Evolutionary conservation across 371 early-diverging fungal genomes (phyloP).

Genomic region (Chytridiales sp.): DNA sequence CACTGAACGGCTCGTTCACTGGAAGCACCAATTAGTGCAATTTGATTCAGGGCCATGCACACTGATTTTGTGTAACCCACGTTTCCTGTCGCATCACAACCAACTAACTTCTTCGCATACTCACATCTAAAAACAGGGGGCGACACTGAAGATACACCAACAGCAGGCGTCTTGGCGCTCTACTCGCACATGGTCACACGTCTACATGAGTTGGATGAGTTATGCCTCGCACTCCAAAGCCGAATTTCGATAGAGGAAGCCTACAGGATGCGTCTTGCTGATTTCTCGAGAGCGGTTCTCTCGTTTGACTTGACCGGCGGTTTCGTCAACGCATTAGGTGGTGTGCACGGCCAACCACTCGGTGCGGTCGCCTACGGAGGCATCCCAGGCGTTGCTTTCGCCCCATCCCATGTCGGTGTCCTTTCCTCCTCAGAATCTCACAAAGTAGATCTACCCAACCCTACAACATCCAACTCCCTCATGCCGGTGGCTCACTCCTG

Average conservation of each 20-base stretch:
- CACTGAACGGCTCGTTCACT: too few species aligned
- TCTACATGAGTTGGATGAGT: conserved; percentile 24
- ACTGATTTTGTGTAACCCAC: too few species aligned
- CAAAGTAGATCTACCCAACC: neutral
- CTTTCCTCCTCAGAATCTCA: neutral
- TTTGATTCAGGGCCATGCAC: too few species aligned
- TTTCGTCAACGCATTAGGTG: conserved; percentile 3
- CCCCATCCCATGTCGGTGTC: neutral
- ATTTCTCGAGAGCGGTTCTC: conserved; percentile 1
- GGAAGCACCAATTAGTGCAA: too few species aligned
- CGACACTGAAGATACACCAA: conserved; percentile 22
- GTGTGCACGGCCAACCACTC: neutral
- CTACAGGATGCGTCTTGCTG: conserved; percentile 11
- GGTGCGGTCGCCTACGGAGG: conserved; percentile 10
- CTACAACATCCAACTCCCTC: conserved; percentile 5
- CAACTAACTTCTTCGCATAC: too few species aligned
- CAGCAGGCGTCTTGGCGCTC: conserved; percentile 25
- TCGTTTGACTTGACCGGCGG: neutral
- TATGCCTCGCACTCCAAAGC: conserved; percentile 13
- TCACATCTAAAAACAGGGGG: too few species aligned
- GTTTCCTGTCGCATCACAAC: too few species aligned
- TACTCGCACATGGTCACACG: conserved; percentile 22
- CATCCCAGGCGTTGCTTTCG: neutral
- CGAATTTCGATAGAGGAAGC: conserved; percentile 21
- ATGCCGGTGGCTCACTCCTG: conserved; percentile 1